A percentile compares a stretch with the other conserved stretches of the same genome.
These are phyloP conservation scores for Triangularia verruculosa DNA, from an alignment of 2,329 filamentous ascomycete genomes.

Conservation along the genomic window DNA sequence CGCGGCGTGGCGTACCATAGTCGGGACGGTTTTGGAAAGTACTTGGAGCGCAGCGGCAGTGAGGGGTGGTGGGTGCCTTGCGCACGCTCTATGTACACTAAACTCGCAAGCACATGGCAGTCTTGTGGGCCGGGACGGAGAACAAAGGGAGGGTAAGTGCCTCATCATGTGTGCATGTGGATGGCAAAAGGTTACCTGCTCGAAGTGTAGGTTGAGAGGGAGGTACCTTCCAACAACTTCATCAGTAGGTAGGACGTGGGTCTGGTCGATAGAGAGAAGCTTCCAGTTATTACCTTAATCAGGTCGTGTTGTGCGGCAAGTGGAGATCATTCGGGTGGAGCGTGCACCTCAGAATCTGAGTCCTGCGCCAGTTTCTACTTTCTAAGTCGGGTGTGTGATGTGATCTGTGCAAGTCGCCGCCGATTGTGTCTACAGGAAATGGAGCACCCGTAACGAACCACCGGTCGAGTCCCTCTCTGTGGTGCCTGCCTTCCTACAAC, in stretches of 20 bases:
- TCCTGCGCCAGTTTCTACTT: not conserved
- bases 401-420: too few relatives aligned
- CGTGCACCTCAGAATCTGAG: not conserved
- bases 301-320: not conserved
- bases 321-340: not conserved
- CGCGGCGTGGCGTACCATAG: constrained; percentile 2
- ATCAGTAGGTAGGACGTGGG: too few relatives aligned
- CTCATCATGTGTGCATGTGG: not conserved
- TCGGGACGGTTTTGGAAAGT: constrained; percentile 5
- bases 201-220: not conserved
- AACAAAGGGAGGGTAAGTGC: not conserved
- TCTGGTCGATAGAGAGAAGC: too few relatives aligned
- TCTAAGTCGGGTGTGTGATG: not conserved
- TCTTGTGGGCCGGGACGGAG: not conserved
- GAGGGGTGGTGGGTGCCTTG: not conserved
- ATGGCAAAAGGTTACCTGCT: not conserved
- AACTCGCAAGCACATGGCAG: constrained; percentile 7
- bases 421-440: too few relatives aligned
- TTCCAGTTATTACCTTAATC: too few relatives aligned
- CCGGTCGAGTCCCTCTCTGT: not conserved
- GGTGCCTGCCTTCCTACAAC: not conserved
- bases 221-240: too few relatives aligned
- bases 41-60: not conserved
- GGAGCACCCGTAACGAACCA: not conserved
- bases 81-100: not conserved